Conservation (phyloP, 2,329 filamentous ascomycete genomes). For the Apiospora saccharicola region DNA sequence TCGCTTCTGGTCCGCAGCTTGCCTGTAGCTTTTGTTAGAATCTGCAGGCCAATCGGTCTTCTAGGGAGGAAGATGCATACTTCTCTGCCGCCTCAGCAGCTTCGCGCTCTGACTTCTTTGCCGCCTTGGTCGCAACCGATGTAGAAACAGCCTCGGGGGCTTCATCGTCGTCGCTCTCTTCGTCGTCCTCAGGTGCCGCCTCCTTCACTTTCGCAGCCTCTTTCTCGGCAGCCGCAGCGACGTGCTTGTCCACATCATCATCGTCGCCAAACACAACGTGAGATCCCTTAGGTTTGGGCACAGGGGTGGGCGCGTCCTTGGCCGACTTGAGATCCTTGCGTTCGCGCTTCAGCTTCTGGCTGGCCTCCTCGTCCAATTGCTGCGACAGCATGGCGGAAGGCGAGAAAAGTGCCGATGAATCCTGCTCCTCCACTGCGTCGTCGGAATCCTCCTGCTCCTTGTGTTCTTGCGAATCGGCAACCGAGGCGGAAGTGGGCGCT, state of each 20-base stretch:
- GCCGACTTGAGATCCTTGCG: constrained; percentile 2
- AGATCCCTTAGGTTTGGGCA: constrained; percentile 33
- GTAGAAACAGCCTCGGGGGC: constrained; percentile 68
- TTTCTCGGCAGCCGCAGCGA: constrained; percentile 36
- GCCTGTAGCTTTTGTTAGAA: constrained; percentile 44
- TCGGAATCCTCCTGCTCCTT: not conserved
- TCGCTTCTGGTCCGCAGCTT: constrained; percentile 58
- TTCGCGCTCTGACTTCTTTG: constrained; percentile 54
- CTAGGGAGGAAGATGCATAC: constrained; percentile 46
- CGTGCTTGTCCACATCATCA: constrained; percentile 43
- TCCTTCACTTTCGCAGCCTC: constrained; percentile 21
- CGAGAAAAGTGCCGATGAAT: constrained; percentile 27
- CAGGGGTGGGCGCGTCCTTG: constrained; percentile 25
- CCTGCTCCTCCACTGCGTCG: constrained; percentile 25
- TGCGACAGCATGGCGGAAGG: constrained; percentile 39
- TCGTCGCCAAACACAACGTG: constrained; percentile 44
- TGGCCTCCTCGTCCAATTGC: constrained; percentile 43
- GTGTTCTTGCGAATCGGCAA: constrained; percentile 37
- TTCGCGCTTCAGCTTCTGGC: constrained; percentile 37
- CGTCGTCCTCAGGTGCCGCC: constrained; percentile 39
- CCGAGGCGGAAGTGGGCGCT: constrained; percentile 28
- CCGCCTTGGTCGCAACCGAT: constrained; percentile 53
- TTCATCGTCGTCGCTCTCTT: constrained; percentile 57
- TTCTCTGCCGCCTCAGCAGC: constrained; percentile 58
- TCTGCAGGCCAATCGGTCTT: constrained; percentile 2